Conservation (phyloP, 2,329 filamentous ascomycete species). For the Zymoseptoria tritici region DNA sequence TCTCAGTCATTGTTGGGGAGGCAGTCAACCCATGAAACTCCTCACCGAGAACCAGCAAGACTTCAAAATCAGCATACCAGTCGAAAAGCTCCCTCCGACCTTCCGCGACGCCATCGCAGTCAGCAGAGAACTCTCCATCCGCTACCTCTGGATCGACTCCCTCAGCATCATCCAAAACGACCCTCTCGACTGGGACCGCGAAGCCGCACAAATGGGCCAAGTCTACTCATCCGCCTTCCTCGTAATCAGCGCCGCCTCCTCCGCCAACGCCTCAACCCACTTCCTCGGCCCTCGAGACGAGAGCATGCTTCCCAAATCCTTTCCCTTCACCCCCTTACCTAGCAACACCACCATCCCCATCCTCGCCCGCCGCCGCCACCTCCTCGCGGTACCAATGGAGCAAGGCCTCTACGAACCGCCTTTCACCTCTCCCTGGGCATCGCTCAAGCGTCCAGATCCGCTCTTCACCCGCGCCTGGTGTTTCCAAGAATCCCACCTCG, state of each 20-base stretch:
- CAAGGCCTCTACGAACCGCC: slow-evolving; percentile 7
- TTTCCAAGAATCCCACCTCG: slow-evolving; percentile 7
- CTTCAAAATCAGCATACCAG: neutral
- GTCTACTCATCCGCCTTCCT: slow-evolving; percentile 2
- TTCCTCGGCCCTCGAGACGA: slow-evolving; percentile 3
- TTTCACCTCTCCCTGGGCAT: slow-evolving; percentile 2
- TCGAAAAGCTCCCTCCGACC: neutral
- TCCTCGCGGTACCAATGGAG: slow-evolving; percentile 3
- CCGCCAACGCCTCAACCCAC: neutral
- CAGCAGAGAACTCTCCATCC: slow-evolving; percentile 1
- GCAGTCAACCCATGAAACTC: neutral
- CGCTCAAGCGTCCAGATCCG: neutral
- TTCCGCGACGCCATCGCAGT: slow-evolving; percentile 2
- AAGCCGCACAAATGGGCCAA: slow-evolving; percentile 2
- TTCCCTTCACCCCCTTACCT: neutral
- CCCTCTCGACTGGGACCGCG: slow-evolving; percentile 5
- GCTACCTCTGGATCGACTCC: slow-evolving; percentile 7
- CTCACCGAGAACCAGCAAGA: neutral
- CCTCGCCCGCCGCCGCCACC: neutral
- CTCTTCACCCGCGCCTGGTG: slow-evolving; percentile 6
- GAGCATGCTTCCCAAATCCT: neutral
- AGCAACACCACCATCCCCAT: neutral
- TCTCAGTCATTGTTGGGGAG: slow-evolving; percentile 3
- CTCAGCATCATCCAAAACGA: slow-evolving; percentile 5
- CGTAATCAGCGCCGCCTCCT: neutral